phyloP scores from a whole-genome alignment of 2,329 filamentous ascomycete genomes.

The Ophiostoma australiae region DNA sequence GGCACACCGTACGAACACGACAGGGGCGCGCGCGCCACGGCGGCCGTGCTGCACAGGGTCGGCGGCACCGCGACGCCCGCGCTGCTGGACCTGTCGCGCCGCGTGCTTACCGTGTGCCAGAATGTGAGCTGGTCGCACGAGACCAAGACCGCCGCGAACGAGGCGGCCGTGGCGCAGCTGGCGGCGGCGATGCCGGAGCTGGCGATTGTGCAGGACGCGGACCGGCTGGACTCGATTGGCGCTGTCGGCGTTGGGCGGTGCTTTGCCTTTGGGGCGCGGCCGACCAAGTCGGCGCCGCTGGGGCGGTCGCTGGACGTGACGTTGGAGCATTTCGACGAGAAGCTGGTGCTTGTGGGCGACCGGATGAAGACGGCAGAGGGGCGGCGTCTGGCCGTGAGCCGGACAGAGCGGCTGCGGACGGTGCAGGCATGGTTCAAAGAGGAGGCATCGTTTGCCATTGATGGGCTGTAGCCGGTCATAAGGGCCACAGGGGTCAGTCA shows the following conservation, averaged over 20 bases:
- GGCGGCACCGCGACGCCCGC: slow-evolving; percentile 5
- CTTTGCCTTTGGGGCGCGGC: slow-evolving; percentile 69
- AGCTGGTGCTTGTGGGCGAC: slow-evolving; percentile 60
- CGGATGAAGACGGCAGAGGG: slow-evolving; percentile 62
- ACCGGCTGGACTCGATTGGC: slow-evolving; percentile 85
- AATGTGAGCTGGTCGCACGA: slow-evolving; percentile 77
- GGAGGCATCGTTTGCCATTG: slow-evolving; percentile 37
- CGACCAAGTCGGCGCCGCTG: slow-evolving; percentile 38
- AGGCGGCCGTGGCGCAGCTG: slow-evolving; percentile 54
- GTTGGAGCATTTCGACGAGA: slow-evolving; percentile 71
- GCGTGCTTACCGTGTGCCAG: slow-evolving; percentile 48
- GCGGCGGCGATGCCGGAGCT: slow-evolving; percentile 66
- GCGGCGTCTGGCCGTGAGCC: slow-evolving; percentile 47
- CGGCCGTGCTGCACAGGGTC: slow-evolving; percentile 23
- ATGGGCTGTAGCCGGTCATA: neutral
- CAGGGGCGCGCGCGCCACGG: slow-evolving; percentile 22
- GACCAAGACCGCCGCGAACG: slow-evolving; percentile 61
- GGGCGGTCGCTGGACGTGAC: slow-evolving; percentile 56
- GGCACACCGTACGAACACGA: slow-evolving; percentile 17
- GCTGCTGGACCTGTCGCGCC: slow-evolving; percentile 50
- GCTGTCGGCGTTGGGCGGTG: slow-evolving; percentile 76
- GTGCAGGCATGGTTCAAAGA: slow-evolving; percentile 57
- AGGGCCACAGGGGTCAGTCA: too few relatives aligned
- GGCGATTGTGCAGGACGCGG: slow-evolving; percentile 85
- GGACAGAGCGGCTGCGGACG: slow-evolving; percentile 47